Conservation (phyloP, 2,329 filamentous ascomycete species). For the Chaetoscypha palmicola region DNA sequence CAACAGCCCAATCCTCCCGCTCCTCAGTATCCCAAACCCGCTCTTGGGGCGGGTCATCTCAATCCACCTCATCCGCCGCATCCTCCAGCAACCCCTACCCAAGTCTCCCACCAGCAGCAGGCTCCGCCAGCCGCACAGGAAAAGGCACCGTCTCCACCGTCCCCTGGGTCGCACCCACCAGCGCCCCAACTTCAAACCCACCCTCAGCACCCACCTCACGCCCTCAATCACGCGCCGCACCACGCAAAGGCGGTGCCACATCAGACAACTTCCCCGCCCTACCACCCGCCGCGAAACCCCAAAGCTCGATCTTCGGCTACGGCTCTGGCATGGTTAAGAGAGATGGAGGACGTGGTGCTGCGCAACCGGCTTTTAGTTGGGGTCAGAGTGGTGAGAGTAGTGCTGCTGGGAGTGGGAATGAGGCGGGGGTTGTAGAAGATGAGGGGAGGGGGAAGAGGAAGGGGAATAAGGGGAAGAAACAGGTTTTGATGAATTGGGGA, state of each 20-base stretch:
- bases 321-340: slow-evolving; percentile 48
- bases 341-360: slow-evolving; percentile 38
- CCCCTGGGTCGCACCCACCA: slow-evolving; percentile 30
- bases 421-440: slow-evolving; percentile 8
- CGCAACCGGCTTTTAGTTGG: slow-evolving; percentile 21
- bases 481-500: slow-evolving; percentile 56
- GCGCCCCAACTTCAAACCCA: slow-evolving; percentile 30
- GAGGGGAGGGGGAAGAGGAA: slow-evolving; percentile 41
- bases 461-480: slow-evolving; percentile 53
- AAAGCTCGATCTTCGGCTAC: slow-evolving; percentile 56
- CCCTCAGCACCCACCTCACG: slow-evolving; percentile 29
- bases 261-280: slow-evolving; percentile 74
- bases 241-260: slow-evolving; percentile 4
- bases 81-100: slow-evolving; percentile 38
- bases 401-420: slow-evolving; percentile 16
- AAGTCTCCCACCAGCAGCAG: slow-evolving; percentile 31
- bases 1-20: slow-evolving; percentile 60
- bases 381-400: slow-evolving; percentile 14
- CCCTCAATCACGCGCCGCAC: slow-evolving; percentile 14
- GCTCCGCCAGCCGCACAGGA: slow-evolving; percentile 8
- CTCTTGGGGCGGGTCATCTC: slow-evolving; percentile 46
- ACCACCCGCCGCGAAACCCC: slow-evolving; percentile 66
- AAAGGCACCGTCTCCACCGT: slow-evolving; percentile 28
- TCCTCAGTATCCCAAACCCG: slow-evolving; percentile 49
- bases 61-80: slow-evolving; percentile 23